phyloP scores from a whole-genome alignment of 345 rosid genomes.

The Fremontodendron californicum region DNA sequence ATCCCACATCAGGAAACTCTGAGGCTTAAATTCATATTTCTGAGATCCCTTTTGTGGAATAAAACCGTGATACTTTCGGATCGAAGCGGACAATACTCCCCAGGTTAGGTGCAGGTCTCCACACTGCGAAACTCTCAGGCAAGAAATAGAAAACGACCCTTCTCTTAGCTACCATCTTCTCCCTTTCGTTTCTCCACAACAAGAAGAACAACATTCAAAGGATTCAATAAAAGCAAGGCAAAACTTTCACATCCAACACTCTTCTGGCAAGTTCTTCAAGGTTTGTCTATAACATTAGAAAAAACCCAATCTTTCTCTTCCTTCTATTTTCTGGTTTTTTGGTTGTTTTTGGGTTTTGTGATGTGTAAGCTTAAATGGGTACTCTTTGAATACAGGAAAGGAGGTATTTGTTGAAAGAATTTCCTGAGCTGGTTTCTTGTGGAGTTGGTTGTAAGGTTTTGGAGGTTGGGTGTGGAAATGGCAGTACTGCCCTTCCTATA shows the following conservation, averaged over 20 bases:
- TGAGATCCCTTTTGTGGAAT: too few species aligned
- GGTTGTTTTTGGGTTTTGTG: neutral
- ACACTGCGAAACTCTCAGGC: constrained; percentile 64
- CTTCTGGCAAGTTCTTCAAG: constrained; percentile 91
- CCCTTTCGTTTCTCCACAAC: constrained; percentile 28
- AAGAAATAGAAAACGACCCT: constrained; percentile 53
- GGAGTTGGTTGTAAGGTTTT: constrained; percentile 48
- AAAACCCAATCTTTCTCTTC: neutral
- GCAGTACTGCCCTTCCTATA: constrained; percentile 76
- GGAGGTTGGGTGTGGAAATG: constrained; percentile 94
- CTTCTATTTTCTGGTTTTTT: neutral
- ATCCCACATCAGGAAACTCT: too few species aligned
- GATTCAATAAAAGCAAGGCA: constrained; percentile 50
- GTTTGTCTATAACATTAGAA: constrained; percentile 26
- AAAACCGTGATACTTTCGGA: too few species aligned
- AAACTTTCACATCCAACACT: constrained; percentile 70
- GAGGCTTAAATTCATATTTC: too few species aligned
- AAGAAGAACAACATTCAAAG: neutral
- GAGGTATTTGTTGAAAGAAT: constrained; percentile 81
- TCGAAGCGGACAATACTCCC: too few species aligned
- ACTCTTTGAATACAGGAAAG: constrained; percentile 58
- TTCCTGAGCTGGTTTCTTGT: constrained; percentile 66
- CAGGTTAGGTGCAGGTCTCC: too few species aligned
- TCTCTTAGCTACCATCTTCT: constrained; percentile 53
- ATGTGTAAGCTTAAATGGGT: neutral